phyloP scores from a whole-genome alignment of 768 basidiomycete species.

The Botryobasidium botryosum region DNA sequence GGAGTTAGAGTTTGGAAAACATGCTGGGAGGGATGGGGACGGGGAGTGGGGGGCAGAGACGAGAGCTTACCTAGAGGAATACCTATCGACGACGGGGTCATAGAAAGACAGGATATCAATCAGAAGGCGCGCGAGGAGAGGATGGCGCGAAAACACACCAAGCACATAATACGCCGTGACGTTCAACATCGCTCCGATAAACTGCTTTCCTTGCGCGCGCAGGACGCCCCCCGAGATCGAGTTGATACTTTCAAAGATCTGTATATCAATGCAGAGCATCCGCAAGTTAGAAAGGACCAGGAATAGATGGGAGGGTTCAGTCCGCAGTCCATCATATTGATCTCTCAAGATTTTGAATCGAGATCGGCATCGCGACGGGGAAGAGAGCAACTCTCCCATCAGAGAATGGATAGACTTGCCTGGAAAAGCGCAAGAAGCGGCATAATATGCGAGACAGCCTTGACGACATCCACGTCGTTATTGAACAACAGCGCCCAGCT shows the following conservation, averaged over 20 bases:
- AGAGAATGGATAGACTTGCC: constrained; percentile 12
- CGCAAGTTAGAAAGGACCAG: too few relatives aligned
- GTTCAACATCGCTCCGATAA: constrained; percentile 63
- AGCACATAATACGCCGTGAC: constrained; percentile 68
- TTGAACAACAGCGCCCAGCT: constrained; percentile 66
- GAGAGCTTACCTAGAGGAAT: constrained; percentile 3
- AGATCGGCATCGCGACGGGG: too few relatives aligned
- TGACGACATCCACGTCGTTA: constrained; percentile 37
- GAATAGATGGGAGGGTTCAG: too few relatives aligned
- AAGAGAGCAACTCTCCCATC: constrained; percentile 40
- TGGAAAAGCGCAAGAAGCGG: constrained; percentile 43
- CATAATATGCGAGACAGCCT: constrained; percentile 46
- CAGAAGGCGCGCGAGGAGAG: background rate
- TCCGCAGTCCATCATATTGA: too few relatives aligned
- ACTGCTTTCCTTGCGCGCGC: constrained; percentile 68
- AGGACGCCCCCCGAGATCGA: constrained; percentile 62
- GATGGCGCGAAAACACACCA: constrained; percentile 24
- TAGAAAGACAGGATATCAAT: background rate
- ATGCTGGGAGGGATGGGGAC: background rate
- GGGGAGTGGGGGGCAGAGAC: too few relatives aligned
- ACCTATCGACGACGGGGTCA: background rate
- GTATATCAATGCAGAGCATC: constrained; percentile 19
- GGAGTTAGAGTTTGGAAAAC: constrained; percentile 2
- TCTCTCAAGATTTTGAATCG: too few relatives aligned
- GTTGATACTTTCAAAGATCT: constrained; percentile 67